Evolutionary conservation across 495 filamentous ascomycete genomes (phyloP).

Genomic region (Xylaria nigripes): DNA sequence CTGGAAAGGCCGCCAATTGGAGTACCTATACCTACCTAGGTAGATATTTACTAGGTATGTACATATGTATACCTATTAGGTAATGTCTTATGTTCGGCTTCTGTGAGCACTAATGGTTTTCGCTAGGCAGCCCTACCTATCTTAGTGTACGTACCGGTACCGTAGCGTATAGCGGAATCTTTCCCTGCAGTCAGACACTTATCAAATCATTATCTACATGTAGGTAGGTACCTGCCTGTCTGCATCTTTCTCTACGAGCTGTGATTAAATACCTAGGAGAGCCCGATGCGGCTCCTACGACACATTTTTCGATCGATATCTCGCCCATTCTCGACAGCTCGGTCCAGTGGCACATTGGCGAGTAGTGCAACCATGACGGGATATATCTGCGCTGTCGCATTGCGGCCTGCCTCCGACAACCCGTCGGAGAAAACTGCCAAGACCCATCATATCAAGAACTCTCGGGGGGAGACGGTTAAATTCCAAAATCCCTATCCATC

Average conservation of each 20-base stretch:
- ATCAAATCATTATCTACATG: not conserved
- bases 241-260: not conserved
- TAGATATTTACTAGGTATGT: too few relatives aligned
- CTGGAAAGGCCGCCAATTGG: too few relatives aligned
- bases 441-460: conserved; percentile 30
- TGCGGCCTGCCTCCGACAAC: conserved; percentile 8
- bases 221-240: too few relatives aligned
- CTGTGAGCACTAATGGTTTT: too few relatives aligned
- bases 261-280: not conserved
- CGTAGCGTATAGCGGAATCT: too few relatives aligned
- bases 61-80: too few relatives aligned
- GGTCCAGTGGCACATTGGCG: conserved; percentile 10
- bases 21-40: too few relatives aligned
- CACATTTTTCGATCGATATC: conserved; percentile 2
- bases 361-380: conserved; percentile 16
- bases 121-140: too few relatives aligned
- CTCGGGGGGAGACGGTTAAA: conserved; percentile 24
- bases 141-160: too few relatives aligned
- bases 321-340: not conserved
- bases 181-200: not conserved
- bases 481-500: conserved; percentile 33
- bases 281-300: conserved; percentile 8
- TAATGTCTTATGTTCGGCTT: too few relatives aligned
- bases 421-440: conserved; percentile 20
- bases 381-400: conserved; percentile 22